phyloP scores from a whole-genome alignment of 2,329 filamentous ascomycete species.

The Colletotrichum zoysiae region DNA sequence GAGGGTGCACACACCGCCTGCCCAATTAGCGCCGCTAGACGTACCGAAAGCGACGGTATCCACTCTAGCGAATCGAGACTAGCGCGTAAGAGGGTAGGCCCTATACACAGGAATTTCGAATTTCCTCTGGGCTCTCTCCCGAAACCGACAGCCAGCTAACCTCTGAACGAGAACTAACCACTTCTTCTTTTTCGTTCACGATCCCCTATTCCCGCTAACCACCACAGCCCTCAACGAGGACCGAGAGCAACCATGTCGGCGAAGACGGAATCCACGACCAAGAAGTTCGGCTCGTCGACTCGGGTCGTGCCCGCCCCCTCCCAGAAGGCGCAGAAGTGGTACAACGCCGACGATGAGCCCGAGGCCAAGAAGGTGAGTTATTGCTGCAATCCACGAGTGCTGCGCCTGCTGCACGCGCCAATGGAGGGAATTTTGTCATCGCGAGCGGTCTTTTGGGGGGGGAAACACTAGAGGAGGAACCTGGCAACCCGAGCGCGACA shows the following conservation, averaged over 20 bases:
- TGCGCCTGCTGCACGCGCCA: slow-evolving; percentile 18
- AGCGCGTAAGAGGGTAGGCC: slow-evolving; percentile 53
- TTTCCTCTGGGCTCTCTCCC: not conserved
- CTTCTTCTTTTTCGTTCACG: slow-evolving; percentile 45
- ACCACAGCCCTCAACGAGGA: slow-evolving; percentile 42
- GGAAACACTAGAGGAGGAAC: slow-evolving; percentile 8
- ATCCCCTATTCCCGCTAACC: slow-evolving; percentile 45
- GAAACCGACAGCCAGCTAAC: slow-evolving; percentile 23
- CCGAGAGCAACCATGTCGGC: slow-evolving; percentile 72
- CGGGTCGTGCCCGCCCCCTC: slow-evolving; percentile 87
- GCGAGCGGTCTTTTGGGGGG: slow-evolving; percentile 22
- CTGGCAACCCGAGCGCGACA: slow-evolving; percentile 14
- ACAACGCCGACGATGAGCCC: slow-evolving; percentile 92
- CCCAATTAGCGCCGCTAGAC: not conserved
- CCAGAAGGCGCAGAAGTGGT: slow-evolving; percentile 99
- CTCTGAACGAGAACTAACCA: slow-evolving; percentile 36
- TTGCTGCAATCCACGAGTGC: slow-evolving; percentile 45
- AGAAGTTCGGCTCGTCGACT: slow-evolving; percentile 98
- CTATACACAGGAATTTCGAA: slow-evolving; percentile 33
- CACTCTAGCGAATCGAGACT: slow-evolving; percentile 28
- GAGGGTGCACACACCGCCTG: slow-evolving; percentile 1
- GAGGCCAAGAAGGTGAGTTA: slow-evolving; percentile 93
- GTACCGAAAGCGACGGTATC: not conserved
- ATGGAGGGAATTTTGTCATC: slow-evolving; percentile 18
- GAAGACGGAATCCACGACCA: slow-evolving; percentile 79